A percentile compares a stretch with the other conserved stretches of the same genome.
Conservation (phyloP, 352 stramenopile species). For the Pythium sukuiense region DNA sequence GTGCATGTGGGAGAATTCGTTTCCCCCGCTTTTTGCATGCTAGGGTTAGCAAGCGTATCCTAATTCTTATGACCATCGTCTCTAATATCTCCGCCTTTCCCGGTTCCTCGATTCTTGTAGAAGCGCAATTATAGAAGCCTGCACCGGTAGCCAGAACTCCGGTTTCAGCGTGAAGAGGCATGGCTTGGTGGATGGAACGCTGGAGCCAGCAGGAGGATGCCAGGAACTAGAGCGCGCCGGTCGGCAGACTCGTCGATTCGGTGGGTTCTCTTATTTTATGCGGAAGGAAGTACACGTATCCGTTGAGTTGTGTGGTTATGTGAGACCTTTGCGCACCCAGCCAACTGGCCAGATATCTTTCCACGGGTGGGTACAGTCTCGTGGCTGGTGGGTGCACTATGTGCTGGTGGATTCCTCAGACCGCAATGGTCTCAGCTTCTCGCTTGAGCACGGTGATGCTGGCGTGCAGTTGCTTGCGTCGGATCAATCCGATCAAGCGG, state of each 20-base stretch:
- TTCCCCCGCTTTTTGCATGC: neutral
- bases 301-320: neutral
- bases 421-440: conserved; percentile 12
- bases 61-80: conserved; percentile 4
- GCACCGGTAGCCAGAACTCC: neutral
- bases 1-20: neutral
- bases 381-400: neutral
- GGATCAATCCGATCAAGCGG: conserved; percentile 53
- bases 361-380: neutral
- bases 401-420: conserved; percentile 12
- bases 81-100: conserved; percentile 11
- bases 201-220: neutral
- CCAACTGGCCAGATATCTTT: neutral
- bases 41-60: neutral
- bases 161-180: neutral
- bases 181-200: neutral
- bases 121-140: conserved; percentile 32
- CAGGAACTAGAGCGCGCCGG: neutral
- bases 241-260: neutral
- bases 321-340: neutral
- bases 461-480: conserved; percentile 44
- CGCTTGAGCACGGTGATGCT: conserved; percentile 37
- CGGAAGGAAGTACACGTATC: neutral
- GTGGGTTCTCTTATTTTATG: conserved; percentile 6
- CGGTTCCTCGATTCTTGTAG: conserved; percentile 3